These are phyloP conservation scores for Globisporangium polare DNA, from an alignment of 352 stramenopile species.

Conservation along the genomic window DNA sequence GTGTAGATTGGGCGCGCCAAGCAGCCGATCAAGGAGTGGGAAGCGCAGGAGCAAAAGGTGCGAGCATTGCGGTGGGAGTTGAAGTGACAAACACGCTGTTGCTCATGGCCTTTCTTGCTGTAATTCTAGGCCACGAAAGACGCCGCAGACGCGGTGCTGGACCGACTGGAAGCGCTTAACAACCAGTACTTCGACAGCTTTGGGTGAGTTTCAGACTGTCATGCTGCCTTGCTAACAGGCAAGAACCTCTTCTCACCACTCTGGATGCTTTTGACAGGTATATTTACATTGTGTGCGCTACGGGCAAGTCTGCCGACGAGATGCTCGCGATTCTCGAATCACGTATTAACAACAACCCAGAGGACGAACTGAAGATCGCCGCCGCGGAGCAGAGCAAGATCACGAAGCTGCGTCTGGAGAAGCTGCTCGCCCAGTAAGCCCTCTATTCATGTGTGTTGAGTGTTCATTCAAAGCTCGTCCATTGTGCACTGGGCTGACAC, in stretches of 20 bases:
- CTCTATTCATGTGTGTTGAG: not conserved
- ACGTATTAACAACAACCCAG: constrained; percentile 36
- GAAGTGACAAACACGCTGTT: not conserved
- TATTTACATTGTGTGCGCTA: constrained; percentile 82
- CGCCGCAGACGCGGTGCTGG: constrained; percentile 40
- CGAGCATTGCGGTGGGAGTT: not conserved
- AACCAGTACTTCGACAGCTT: constrained; percentile 67
- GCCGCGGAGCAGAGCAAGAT: constrained; percentile 77
- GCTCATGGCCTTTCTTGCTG: not conserved
- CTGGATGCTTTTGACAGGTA: constrained; percentile 26
- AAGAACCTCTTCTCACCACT: not conserved
- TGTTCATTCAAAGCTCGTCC: not conserved
- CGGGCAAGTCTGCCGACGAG: constrained; percentile 67
- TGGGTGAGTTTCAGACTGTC: constrained; percentile 23
- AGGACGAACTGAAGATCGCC: constrained; percentile 53
- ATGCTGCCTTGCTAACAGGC: no score
- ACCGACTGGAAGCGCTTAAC: constrained; percentile 64
- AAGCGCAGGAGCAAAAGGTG: constrained; percentile 74
- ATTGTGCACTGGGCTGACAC: not conserved
- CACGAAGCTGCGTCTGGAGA: constrained; percentile 62
- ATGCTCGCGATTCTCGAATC: constrained; percentile 72
- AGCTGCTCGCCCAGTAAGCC: constrained; percentile 62
- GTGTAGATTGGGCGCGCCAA: constrained; percentile 62
- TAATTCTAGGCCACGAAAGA: constrained; percentile 42
- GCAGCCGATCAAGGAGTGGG: constrained; percentile 62